Percentiles rank a stretch among this genome's conserved stretches.
Conservation (phyloP, 306 rosid genomes). For the Echinosophora koreensis region DNA sequence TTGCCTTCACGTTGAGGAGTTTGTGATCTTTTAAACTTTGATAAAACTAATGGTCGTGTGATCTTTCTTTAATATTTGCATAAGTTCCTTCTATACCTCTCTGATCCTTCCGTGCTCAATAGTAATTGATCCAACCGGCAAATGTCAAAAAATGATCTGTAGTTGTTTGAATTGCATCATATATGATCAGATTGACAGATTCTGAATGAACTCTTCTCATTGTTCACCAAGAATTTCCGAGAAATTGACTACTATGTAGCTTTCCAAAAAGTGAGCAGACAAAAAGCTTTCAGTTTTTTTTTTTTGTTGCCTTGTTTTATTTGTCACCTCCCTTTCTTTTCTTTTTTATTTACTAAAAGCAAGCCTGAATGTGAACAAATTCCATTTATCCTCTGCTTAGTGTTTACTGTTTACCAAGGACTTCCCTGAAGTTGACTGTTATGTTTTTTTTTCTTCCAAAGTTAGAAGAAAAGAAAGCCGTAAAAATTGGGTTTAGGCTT, state of each 20-base stretch:
- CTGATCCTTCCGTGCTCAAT: no score
- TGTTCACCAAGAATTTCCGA: conserved; percentile 11
- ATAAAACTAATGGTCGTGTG: no score
- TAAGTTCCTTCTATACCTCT: no score
- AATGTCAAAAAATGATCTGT: no score
- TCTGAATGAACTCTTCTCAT: neutral
- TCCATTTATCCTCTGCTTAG: neutral
- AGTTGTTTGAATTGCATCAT: no score
- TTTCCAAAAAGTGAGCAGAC: conserved; percentile 2
- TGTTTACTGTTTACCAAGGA: neutral
- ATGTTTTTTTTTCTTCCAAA: conserved; percentile 8
- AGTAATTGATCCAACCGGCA: no score
- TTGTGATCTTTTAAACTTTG: no score
- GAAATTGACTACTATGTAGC: neutral
- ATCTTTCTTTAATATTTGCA: no score
- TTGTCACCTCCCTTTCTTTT: neutral
- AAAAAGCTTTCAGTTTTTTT: neutral
- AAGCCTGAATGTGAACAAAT: conserved; percentile 21
- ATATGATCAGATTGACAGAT: conserved; percentile 6
- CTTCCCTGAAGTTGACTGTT: conserved; percentile 33
- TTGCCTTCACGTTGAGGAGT: no score
- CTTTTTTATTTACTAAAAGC: neutral
- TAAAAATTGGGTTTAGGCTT: neutral
- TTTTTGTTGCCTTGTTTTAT: neutral
- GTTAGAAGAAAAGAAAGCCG: conserved; percentile 6